These are phyloP conservation scores for Rosa multiflora DNA, from an alignment of 306 rosid species.

Conservation along the genomic window DNA sequence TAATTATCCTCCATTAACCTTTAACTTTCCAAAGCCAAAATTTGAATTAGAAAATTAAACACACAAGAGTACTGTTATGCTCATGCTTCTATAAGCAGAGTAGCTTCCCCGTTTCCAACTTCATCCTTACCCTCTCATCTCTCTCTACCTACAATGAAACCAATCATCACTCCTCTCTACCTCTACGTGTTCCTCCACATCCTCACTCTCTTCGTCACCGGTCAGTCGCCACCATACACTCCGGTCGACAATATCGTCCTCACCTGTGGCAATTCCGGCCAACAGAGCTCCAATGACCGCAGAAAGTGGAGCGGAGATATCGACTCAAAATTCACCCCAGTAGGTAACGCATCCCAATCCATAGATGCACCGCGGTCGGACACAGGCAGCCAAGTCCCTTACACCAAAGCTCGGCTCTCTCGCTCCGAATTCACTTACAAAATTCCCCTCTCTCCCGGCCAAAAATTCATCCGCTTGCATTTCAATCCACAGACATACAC, in stretches of 20 bases:
- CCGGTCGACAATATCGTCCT: neutral
- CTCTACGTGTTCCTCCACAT: neutral
- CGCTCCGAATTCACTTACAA: slow-evolving; percentile 43
- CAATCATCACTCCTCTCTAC: neutral
- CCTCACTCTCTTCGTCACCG: neutral
- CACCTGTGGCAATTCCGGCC: neutral
- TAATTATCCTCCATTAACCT: neutral
- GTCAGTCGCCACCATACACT: neutral
- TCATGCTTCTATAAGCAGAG: neutral
- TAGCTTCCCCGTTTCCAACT: neutral
- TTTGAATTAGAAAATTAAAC: neutral
- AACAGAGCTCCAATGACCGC: rapidly evolving
- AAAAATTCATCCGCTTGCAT: slow-evolving; percentile 50
- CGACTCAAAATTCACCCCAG: slow-evolving; percentile 8
- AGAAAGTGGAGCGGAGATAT: slow-evolving; percentile 26
- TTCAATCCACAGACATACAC: slow-evolving; percentile 33
- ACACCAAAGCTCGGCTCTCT: slow-evolving; percentile 23
- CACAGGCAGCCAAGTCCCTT: neutral
- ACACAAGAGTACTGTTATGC: neutral
- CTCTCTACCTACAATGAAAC: neutral
- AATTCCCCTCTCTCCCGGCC: slow-evolving; percentile 37
- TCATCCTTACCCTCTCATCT: neutral
- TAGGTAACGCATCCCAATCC: neutral
- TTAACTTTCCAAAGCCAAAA: neutral
- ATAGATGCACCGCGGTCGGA: neutral